These are phyloP conservation scores for Saturnispora sekii DNA, from an alignment of 805 yeast species.

Conservation along the genomic window DNA sequence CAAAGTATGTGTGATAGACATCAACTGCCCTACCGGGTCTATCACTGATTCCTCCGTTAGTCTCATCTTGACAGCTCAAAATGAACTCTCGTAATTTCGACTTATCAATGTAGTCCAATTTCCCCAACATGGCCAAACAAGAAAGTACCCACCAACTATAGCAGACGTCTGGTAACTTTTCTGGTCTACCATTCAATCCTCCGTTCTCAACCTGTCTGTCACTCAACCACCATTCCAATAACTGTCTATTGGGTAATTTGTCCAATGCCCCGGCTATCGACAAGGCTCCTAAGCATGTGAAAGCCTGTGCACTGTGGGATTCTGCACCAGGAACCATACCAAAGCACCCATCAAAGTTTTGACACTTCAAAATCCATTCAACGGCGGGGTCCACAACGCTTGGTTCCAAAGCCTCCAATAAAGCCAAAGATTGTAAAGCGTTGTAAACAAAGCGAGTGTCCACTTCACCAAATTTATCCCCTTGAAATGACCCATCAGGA, in stretches of 20 bases:
- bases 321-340: constrained; percentile 94
- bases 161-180: constrained; percentile 94
- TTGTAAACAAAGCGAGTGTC: constrained; percentile 88
- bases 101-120: constrained; percentile 69
- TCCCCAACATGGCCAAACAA: constrained; percentile 55
- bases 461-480: constrained; percentile 86
- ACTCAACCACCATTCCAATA: constrained; percentile 76
- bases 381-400: constrained; percentile 49
- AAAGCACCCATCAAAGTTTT: constrained; percentile 92
- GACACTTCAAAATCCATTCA: constrained; percentile 56
- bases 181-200: constrained; percentile 94
- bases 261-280: constrained; percentile 58
- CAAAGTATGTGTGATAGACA: constrained; percentile 87
- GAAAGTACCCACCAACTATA: constrained; percentile 97
- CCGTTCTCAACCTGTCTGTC: constrained; percentile 85
- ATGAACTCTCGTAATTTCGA: constrained; percentile 57
- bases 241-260: constrained; percentile 31
- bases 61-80: constrained; percentile 63
- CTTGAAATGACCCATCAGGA: constrained; percentile 68
- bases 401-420: constrained; percentile 49
- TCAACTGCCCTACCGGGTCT: constrained; percentile 87
- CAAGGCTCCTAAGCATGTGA: constrained; percentile 75
- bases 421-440: constrained; percentile 63
- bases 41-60: constrained; percentile 86
- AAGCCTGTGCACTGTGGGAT: constrained; percentile 87